These are phyloP conservation scores for Phytophthora palmivora DNA, from an alignment of 352 stramenopile species.

Conservation along the genomic window DNA sequence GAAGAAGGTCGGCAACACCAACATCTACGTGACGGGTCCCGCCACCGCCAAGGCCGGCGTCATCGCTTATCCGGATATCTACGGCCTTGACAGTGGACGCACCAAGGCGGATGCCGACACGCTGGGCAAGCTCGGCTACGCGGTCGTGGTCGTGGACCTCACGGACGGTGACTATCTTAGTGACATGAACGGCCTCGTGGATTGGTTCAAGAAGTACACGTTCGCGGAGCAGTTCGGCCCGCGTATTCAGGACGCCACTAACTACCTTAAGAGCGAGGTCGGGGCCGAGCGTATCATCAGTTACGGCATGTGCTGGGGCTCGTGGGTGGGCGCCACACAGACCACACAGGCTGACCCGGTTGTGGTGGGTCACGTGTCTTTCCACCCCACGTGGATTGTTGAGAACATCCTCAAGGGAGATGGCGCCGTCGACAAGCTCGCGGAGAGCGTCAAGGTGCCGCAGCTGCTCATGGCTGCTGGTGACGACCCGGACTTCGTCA, in stretches of 20 bases:
- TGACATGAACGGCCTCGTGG: constrained; percentile 42
- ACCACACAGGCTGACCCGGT: constrained; percentile 51
- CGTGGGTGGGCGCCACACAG: constrained; percentile 71
- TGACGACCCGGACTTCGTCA: constrained; percentile 76
- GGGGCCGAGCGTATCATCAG: constrained; percentile 66
- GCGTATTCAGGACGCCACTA: constrained; percentile 76
- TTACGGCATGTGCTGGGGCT: constrained; percentile 89
- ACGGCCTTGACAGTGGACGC: constrained; percentile 80
- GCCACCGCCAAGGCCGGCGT: constrained; percentile 69
- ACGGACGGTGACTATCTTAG: constrained; percentile 71
- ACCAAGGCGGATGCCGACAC: constrained; percentile 80
- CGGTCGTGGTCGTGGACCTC: constrained; percentile 77
- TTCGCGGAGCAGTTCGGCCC: constrained; percentile 54
- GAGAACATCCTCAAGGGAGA: constrained; percentile 83
- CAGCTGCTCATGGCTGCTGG: constrained; percentile 75
- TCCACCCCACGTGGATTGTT: constrained; percentile 81
- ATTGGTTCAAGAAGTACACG: constrained; percentile 78
- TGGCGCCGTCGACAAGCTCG: constrained; percentile 72
- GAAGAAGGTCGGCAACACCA: constrained; percentile 77
- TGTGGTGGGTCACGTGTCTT: constrained; percentile 77
- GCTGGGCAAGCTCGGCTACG: constrained; percentile 79
- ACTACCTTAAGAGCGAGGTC: constrained; percentile 73
- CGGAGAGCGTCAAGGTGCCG: constrained; percentile 72
- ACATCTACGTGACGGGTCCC: constrained; percentile 76
- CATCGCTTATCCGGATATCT: constrained; percentile 80